phyloP scores from a whole-genome alignment of 73 alveolate species.

The Durusdinium trenchii region DNA sequence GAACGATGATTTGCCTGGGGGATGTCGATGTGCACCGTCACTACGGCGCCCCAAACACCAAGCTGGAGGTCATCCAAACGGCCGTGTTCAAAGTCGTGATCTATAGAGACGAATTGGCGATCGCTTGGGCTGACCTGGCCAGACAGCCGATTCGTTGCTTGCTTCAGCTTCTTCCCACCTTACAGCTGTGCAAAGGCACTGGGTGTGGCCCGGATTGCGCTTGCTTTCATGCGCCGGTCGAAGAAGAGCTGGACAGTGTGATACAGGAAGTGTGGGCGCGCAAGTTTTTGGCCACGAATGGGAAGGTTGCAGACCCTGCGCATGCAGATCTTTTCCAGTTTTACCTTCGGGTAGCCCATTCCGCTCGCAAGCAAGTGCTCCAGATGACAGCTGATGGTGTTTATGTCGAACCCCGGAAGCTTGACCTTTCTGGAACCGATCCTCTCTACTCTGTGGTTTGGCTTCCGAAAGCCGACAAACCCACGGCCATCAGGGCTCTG shows the following conservation, averaged over 20 bases:
- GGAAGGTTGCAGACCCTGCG: not conserved
- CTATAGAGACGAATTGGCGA: not conserved
- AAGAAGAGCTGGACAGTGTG: not conserved
- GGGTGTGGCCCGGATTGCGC: not conserved
- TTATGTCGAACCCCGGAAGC: not conserved
- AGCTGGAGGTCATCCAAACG: not conserved
- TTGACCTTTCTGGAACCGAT: not conserved
- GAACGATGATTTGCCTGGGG: not conserved
- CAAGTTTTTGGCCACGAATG: not conserved
- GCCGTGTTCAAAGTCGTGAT: not conserved
- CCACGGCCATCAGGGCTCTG: not conserved
- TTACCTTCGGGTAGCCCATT: not conserved
- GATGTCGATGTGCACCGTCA: not conserved
- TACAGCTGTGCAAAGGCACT: not conserved
- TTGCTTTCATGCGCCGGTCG: not conserved
- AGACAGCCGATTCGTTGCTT: not conserved
- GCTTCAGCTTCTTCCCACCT: not conserved
- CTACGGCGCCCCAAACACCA: not conserved
- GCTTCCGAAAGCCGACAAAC: not conserved
- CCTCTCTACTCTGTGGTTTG: not conserved
- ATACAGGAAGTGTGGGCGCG: not conserved
- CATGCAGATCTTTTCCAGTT: not conserved
- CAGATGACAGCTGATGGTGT: not conserved
- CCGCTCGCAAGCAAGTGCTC: not conserved
- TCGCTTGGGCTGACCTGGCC: not conserved